These are phyloP conservation scores for Podaxis pistillaris DNA, from an alignment of 768 basidiomycete species.

Conservation along the genomic window DNA sequence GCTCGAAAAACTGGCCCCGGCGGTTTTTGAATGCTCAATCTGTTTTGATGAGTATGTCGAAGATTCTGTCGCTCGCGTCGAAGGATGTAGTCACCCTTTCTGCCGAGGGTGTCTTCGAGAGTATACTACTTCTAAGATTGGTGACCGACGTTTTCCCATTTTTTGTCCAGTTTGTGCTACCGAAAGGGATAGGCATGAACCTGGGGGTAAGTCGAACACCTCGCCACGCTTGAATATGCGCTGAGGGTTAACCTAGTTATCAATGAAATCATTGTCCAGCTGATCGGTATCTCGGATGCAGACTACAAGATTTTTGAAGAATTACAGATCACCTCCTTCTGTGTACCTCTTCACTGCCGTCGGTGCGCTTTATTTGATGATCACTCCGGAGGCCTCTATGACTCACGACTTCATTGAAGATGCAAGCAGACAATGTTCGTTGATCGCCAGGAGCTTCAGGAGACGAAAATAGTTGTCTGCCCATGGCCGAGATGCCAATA, in stretches of 20 bases:
- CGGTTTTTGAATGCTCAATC: slow-evolving; percentile 40
- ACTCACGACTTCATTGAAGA: slow-evolving; percentile 9
- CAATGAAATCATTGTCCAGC: slow-evolving; percentile 4
- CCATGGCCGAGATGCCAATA: slow-evolving; percentile 23
- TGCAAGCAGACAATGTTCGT: slow-evolving; percentile 24
- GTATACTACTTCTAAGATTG: slow-evolving; percentile 1
- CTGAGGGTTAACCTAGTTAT: neutral
- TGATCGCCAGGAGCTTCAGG: slow-evolving; percentile 23
- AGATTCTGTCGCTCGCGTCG: slow-evolving; percentile 38
- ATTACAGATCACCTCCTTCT: slow-evolving; percentile 13
- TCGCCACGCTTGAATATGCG: neutral
- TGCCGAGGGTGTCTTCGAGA: slow-evolving; percentile 12
- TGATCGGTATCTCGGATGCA: slow-evolving; percentile 10
- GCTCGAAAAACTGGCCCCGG: neutral
- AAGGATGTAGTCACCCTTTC: slow-evolving; percentile 37
- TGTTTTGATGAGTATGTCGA: slow-evolving; percentile 45
- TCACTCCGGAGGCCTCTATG: no score
- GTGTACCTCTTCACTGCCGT: slow-evolving; percentile 8
- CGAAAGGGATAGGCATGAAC: neutral
- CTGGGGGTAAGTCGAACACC: neutral
- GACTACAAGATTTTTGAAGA: slow-evolving; percentile 13
- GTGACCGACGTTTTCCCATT: slow-evolving; percentile 12
- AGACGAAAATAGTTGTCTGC: slow-evolving; percentile 20
- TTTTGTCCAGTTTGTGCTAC: slow-evolving; percentile 4
- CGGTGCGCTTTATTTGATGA: neutral